Conservation (phyloP, 208 protist species). For the Vickermania ingenoplastis region DNA sequence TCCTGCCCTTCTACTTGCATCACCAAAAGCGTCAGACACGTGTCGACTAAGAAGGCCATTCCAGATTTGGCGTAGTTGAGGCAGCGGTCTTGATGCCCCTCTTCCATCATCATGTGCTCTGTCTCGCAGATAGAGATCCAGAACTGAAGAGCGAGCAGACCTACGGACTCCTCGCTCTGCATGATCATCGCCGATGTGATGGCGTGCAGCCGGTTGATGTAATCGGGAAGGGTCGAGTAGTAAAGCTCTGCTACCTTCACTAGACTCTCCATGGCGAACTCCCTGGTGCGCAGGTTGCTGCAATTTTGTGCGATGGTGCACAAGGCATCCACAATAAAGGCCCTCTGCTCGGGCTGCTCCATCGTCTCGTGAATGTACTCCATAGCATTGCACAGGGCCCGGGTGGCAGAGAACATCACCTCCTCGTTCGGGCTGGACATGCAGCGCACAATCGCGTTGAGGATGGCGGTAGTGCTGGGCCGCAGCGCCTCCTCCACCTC, state of each 20-base stretch:
- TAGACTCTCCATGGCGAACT: conserved; percentile 89
- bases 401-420: conserved; percentile 85
- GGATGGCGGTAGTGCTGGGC: conserved; percentile 74
- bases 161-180: conserved; percentile 85
- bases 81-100: conserved; percentile 27
- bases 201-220: conserved; percentile 84
- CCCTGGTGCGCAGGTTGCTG: conserved; percentile 45
- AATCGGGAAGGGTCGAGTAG: conserved; percentile 89
- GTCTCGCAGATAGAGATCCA: conserved; percentile 96
- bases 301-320: conserved; percentile 49
- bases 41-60: conserved; percentile 69
- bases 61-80: conserved; percentile 84
- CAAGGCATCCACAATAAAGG: conserved; percentile 87
- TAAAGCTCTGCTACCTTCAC: conserved; percentile 93
- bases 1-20: conserved; percentile 90
- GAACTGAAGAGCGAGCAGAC: conserved; percentile 95
- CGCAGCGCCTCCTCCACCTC: conserved; percentile 51
- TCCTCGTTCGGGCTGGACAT: conserved; percentile 73
- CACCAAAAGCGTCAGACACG: conserved; percentile 81
- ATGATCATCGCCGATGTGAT: conserved; percentile 89
- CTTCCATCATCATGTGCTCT: conserved; percentile 81
- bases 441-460: conserved; percentile 86
- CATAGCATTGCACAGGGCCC: conserved; percentile 93
- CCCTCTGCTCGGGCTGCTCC: conserved; percentile 81
- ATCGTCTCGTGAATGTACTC: conserved; percentile 95